Conservation (phyloP, 345 rosid genomes). For the Erodium maritimum region DNA sequence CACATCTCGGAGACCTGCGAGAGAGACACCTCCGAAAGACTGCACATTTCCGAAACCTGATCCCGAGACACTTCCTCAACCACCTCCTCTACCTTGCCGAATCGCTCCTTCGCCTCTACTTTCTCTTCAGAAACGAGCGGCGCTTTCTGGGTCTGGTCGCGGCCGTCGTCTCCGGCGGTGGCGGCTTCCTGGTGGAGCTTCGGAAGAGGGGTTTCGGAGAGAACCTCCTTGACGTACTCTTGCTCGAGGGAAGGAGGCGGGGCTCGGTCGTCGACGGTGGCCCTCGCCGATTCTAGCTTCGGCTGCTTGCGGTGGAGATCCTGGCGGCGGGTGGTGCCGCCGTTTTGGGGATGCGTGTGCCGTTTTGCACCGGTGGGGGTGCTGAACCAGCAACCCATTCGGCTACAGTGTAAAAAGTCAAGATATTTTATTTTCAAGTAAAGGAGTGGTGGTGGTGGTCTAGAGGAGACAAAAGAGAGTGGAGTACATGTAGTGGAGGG, state of each 20-base stretch:
- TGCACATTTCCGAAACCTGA: conserved; percentile 9
- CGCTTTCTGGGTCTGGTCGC: conserved; percentile 4
- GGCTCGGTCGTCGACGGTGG: conserved; percentile 5
- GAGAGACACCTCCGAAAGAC: conserved; percentile 3
- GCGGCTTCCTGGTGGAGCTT: neutral
- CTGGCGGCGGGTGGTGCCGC: no score
- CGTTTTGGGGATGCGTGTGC: conserved; percentile 14
- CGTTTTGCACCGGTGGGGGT: conserved; percentile 9
- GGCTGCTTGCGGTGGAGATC: neutral
- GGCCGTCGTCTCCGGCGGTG: no score
- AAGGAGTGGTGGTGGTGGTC: neutral
- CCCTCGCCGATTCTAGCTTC: neutral
- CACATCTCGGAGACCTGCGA: conserved; percentile 36
- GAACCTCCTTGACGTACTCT: conserved; percentile 65
- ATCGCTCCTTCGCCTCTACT: conserved; percentile 11
- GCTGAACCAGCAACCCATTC: conserved; percentile 64
- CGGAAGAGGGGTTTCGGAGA: conserved; percentile 34
- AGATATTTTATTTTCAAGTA: neutral
- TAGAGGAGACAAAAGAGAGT: neutral
- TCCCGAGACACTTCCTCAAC: conserved; percentile 27
- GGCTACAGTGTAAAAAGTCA: neutral
- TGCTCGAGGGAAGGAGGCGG: conserved; percentile 31
- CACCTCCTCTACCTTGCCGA: conserved; percentile 15
- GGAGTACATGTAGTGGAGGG: neutral
- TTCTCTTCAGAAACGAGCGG: conserved; percentile 3